phyloP scores from a whole-genome alignment of 2,329 filamentous ascomycete species.

The Rhynchosporium graminicola region DNA sequence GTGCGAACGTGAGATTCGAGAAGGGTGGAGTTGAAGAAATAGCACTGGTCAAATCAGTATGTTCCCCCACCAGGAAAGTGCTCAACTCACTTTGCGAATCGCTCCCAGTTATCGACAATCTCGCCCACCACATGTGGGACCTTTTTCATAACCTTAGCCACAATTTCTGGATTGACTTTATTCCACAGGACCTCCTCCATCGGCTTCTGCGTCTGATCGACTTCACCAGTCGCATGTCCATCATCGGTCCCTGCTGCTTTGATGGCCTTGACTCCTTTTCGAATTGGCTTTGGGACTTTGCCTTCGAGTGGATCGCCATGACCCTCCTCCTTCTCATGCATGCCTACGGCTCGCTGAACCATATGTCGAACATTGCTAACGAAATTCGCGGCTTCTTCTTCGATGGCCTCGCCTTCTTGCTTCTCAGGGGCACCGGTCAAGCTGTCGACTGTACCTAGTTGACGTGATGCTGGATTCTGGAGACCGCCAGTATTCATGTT shows the following conservation, averaged over 20 bases:
- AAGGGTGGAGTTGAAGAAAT: slow-evolving; percentile 52
- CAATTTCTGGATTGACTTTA: slow-evolving; percentile 25
- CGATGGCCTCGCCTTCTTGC: slow-evolving; percentile 29
- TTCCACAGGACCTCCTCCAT: slow-evolving; percentile 29
- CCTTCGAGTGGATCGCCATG: slow-evolving; percentile 28
- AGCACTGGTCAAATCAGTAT: slow-evolving; percentile 10
- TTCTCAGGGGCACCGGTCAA: slow-evolving; percentile 32
- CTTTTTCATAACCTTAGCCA: slow-evolving; percentile 15
- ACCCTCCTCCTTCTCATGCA: slow-evolving; percentile 26
- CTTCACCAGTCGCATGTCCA: slow-evolving; percentile 20
- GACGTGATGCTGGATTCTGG: slow-evolving; percentile 27
- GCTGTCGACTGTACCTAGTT: slow-evolving; percentile 28
- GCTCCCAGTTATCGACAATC: slow-evolving; percentile 53
- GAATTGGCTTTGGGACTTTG: slow-evolving; percentile 24
- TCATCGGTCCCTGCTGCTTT: slow-evolving; percentile 16
- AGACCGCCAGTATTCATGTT: slow-evolving; percentile 26
- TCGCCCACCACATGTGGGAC: slow-evolving; percentile 48
- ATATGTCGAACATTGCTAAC: slow-evolving; percentile 24
- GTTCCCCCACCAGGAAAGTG: neutral
- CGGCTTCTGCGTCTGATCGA: slow-evolving; percentile 30
- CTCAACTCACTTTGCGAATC: slow-evolving; percentile 45
- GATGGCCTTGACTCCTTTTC: slow-evolving; percentile 22
- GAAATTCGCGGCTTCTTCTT: slow-evolving; percentile 32
- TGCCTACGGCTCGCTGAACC: slow-evolving; percentile 24
- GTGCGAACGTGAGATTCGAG: slow-evolving; percentile 52